phyloP scores from a whole-genome alignment of 2,329 filamentous ascomycete genomes.

The Daldinia eschscholtzii region DNA sequence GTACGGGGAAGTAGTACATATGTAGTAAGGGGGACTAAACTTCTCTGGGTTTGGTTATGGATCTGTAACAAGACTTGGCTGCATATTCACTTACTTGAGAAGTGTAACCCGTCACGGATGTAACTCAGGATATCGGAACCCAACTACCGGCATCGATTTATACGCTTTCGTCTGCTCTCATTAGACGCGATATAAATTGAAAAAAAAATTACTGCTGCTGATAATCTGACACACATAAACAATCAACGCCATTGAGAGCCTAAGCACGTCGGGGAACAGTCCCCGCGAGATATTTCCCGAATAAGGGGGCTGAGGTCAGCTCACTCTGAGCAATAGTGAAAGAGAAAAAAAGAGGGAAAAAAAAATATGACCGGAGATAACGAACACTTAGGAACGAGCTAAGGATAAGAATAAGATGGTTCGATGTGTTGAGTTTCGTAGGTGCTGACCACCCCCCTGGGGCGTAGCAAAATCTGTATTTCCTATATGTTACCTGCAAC shows the following conservation, averaged over 20 bases:
- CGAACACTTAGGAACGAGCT: background rate
- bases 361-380: background rate
- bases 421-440: constrained; percentile 1
- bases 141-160: constrained; percentile 9
- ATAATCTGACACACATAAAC: constrained; percentile 8
- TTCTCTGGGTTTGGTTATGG: background rate
- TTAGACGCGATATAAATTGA: background rate
- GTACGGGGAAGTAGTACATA: background rate
- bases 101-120: constrained; percentile 5
- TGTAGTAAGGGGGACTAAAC: background rate
- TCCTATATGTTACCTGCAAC: background rate
- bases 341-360: background rate
- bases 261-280: constrained; percentile 8
- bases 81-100: background rate
- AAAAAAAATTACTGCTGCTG: background rate
- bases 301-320: constrained; percentile 23
- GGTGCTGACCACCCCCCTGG: constrained; percentile 16
- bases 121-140: constrained; percentile 10
- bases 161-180: background rate
- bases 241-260: background rate
- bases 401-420: background rate
- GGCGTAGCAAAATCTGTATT: constrained; percentile 3
- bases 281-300: constrained; percentile 22
- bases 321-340: background rate
- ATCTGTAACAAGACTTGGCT: constrained; percentile 12